Evolutionary conservation across 805 yeast species (phyloP), one percentile per base, ranked within the genome.

Genomic region (Barnettozyma sucrosica): DNA sequence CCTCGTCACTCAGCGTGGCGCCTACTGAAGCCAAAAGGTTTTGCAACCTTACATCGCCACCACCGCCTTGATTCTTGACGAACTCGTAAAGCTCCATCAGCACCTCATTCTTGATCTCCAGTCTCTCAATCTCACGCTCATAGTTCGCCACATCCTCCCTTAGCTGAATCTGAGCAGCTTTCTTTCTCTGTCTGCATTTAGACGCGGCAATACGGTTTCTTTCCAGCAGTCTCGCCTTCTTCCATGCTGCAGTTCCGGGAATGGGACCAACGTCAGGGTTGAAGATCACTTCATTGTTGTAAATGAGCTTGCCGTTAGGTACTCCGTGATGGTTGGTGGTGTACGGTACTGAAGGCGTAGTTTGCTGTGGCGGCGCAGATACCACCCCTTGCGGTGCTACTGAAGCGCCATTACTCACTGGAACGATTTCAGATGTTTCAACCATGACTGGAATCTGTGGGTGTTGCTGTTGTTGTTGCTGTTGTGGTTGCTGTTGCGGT

Each of bases 181-280:
- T 81, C 64, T 81, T 81, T 36, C 85, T 67, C 56, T 81, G 84
- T 54, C 87, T 71, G 65, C 87, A 81, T 57, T 80, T 80, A 26
- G 80, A 75, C 1, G 87, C 87, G 0, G 87, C 87, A n/a, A 80
- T 69, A 51, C 87, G 65, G 56, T 81, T 81, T 46, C 87, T 64
- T 56, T 81, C 85, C 47, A 81, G 62, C 18, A 81, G 57, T 41
- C 85, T 63, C 24, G 80, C 83, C 51, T 79, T 74, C 59, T 81
- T 81, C 84, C 85, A 81, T 0, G 83, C 84, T 0, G 83, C 76
- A 0, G 85, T 80, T 2, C 86, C 86, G 1, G 85, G 85, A 20
- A 77, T 71, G 1, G 82, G 79, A 5, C 80, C 80, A 47, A 72
- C 70, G 49, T 74, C 69, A 5, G 79, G 77, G 51, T 74, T 73